Evolutionary conservation across 495 filamentous ascomycete genomes (phyloP).

Genomic region (Penicillium coprophilum): DNA sequence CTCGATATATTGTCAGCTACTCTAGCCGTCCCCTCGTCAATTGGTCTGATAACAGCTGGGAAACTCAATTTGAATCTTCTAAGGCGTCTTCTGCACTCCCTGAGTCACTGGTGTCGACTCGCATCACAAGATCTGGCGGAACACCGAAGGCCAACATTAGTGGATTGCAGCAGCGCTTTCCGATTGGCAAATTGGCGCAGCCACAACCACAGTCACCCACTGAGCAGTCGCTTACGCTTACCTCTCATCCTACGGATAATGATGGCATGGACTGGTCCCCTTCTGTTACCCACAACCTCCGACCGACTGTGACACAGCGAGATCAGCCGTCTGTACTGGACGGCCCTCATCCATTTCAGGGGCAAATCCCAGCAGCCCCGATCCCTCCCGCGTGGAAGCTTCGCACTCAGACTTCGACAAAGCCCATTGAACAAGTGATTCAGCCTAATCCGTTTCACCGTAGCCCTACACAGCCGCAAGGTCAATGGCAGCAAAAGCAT

Average conservation of each 20-base stretch:
- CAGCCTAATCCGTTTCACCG: conserved; percentile 42
- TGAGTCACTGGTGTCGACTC: conserved; percentile 8
- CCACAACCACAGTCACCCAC: conserved; percentile 24
- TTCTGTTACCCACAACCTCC: conserved; percentile 49
- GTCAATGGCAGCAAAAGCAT: conserved; percentile 22
- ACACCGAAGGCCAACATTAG: conserved; percentile 24
- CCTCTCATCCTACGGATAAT: conserved; percentile 38
- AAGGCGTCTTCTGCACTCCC: conserved; percentile 23
- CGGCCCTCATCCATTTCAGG: conserved; percentile 58
- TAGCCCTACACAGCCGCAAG: conserved; percentile 23
- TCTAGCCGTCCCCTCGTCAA: conserved; percentile 57
- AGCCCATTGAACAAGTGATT: conserved; percentile 36
- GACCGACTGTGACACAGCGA: conserved; percentile 38
- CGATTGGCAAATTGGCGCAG: conserved; percentile 40
- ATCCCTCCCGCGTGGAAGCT: conserved; percentile 61
- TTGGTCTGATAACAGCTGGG: conserved; percentile 47
- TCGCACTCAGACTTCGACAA: conserved; percentile 54
- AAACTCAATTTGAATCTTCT: conserved; percentile 31
- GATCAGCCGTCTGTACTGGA: conserved; percentile 36
- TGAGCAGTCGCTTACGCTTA: conserved; percentile 31
- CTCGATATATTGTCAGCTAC: conserved; percentile 51
- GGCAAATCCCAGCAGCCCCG: conserved; percentile 64
- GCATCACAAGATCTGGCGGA: conserved; percentile 15
- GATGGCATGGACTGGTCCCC: conserved; percentile 86
- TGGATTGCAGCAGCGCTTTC: conserved; percentile 35